Evolutionary conservation across 768 basidiomycete genomes (phyloP), one percentile per base, ranked within the genome.

Genomic region (Pleurotus sapidus): DNA sequence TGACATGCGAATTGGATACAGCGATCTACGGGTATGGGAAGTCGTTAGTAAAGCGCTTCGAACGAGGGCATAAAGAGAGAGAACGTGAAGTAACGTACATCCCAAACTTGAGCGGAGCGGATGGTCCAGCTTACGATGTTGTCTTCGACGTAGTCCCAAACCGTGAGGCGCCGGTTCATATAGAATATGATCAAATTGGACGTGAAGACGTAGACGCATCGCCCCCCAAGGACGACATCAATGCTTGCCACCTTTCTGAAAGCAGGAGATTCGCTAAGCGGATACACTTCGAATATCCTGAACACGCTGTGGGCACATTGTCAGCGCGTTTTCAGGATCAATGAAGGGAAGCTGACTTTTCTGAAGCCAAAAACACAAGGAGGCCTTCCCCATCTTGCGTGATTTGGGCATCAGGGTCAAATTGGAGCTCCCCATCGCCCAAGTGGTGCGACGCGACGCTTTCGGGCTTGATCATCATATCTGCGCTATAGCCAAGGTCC

Each of bases 401-500:
- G 15, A 46, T 23, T 20, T 60, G 57, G 12, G 56, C 57, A 43
- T 55, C 43, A 6, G 53, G 57, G 30, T 56, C 45, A 43, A 37
- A 63, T 24, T 56, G 39, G 3, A 39, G 45, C 12, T 54, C 57
- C 27, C 49, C n/a, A 15, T 43, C 51, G 8, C 24, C 18, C 15
- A 43, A 37, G 42, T 38, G 42, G 37, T 55, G 46, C 6, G 56
- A 62, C n/a, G 51, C 56, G 34, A 61, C 27, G 17, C 60, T 63
- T 24, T 51, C 51, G 17, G 60, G 59, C 30, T 63, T 63, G 23
- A 65, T 57, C 17, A 65, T 18, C 30, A 61, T 53, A 9, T 58
- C 60, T 11, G 63, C 55, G 8, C 58, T 49, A 30, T 59, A 64
- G 7, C 67, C 68, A 20, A 70, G 60, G 59, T 72, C 71, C 68